Evolutionary conservation across 257 asterid genomes (phyloP).

Genomic region (Jaltomata sinuosa): DNA sequence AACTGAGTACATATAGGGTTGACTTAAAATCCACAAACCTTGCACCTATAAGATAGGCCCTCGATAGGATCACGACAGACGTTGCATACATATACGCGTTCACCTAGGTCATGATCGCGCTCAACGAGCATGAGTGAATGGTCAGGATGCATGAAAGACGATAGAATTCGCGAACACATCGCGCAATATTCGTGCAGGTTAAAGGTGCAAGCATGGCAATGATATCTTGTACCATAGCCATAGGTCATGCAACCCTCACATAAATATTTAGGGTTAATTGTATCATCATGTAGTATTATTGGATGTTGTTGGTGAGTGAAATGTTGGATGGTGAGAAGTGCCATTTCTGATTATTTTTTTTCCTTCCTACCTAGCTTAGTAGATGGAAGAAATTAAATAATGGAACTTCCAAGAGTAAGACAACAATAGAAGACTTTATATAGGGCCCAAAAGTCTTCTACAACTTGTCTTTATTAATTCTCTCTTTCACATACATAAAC

Average conservation of each 20-base stretch:
- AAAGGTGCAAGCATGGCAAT: conserved; percentile 12
- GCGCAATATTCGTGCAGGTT: conserved; percentile 17
- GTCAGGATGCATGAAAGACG: conserved; percentile 15
- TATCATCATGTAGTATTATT: neutral
- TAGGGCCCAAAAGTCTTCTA: no score
- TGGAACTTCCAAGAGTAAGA: no score
- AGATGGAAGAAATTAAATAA: no score
- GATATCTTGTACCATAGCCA: conserved; percentile 14
- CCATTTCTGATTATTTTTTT: neutral
- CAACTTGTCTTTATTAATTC: no score
- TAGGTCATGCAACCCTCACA: conserved; percentile 18
- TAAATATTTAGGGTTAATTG: conserved; percentile 7
- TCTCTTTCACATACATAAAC: no score
- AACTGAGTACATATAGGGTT: conserved; percentile 18
- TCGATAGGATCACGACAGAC: conserved; percentile 11
- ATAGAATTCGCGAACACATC: conserved; percentile 2
- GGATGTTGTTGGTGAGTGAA: conserved; percentile 10
- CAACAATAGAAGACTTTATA: no score
- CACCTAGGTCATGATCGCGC: neutral
- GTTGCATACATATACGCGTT: conserved; percentile 5
- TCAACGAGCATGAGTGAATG: neutral
- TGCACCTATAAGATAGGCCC: conserved; percentile 24
- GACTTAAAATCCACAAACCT: conserved; percentile 8
- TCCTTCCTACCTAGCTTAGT: no score
- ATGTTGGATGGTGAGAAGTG: neutral